Conservation (phyloP, 179 eudicot species). For the Spinacia oleracea region DNA sequence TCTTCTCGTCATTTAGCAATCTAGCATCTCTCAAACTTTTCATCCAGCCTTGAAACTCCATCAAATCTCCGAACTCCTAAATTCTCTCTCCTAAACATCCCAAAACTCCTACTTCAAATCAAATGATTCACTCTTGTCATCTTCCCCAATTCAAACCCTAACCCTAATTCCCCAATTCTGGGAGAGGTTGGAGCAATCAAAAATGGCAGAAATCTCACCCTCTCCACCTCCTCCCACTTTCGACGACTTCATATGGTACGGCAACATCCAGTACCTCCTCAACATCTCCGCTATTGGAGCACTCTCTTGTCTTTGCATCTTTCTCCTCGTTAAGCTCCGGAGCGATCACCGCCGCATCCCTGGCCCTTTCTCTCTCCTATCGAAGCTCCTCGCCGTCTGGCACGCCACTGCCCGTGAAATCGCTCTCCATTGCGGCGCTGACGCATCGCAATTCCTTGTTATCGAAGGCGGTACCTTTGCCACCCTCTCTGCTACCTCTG, state of each 20-base stretch:
- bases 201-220: slow-evolving; percentile 13
- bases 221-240: slow-evolving; percentile 35
- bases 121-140: slow-evolving; percentile 3
- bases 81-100: not conserved
- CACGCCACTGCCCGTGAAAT: slow-evolving; percentile 75
- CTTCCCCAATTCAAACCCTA: slow-evolving; percentile 23
- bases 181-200: slow-evolving; percentile 5
- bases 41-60: too few relatives aligned
- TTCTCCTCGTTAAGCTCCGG: slow-evolving; percentile 83
- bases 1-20: too few relatives aligned
- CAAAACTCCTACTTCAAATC: not conserved
- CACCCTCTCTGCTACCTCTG: slow-evolving; percentile 47
- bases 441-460: slow-evolving; percentile 84
- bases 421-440: slow-evolving; percentile 87
- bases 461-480: slow-evolving; percentile 82
- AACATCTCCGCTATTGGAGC: slow-evolving; percentile 91
- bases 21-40: too few relatives aligned
- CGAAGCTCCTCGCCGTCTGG: slow-evolving; percentile 97
- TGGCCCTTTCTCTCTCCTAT: slow-evolving; percentile 63
- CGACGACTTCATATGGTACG: slow-evolving; percentile 68
- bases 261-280: slow-evolving; percentile 83
- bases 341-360: slow-evolving; percentile 89
- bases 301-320: slow-evolving; percentile 60
- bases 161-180: not conserved
- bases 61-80: too few relatives aligned